These are phyloP conservation scores for Saccharomyces pastorianus DNA, from an alignment of 1,139 yeast genomes.

Conservation along the genomic window DNA sequence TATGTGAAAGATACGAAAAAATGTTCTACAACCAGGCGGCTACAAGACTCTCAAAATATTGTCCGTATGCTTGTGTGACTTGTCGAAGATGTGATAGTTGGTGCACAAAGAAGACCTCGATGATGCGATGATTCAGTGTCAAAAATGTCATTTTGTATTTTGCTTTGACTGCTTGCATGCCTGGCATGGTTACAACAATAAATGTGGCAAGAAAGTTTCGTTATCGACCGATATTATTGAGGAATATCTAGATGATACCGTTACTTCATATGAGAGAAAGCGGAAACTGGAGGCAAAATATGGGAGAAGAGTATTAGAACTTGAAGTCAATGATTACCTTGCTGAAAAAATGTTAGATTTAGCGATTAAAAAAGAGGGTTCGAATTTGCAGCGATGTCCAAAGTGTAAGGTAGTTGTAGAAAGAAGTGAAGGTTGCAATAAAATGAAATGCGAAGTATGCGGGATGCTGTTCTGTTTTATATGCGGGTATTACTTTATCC, in stretches of 20 bases:
- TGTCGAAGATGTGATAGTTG: constrained; percentile 49
- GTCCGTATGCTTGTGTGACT: constrained; percentile 43
- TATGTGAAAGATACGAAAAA: constrained; percentile 36
- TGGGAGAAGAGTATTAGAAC: constrained; percentile 41
- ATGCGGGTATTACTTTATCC: constrained; percentile 42
- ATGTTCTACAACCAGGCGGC: constrained; percentile 38
- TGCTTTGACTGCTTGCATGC: constrained; percentile 54
- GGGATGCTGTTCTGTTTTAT: constrained; percentile 46
- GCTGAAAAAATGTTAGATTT: constrained; percentile 45
- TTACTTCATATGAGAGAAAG: constrained; percentile 30
- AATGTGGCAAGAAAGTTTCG: constrained; percentile 36
- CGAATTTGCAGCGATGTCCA: constrained; percentile 47
- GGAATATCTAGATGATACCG: constrained; percentile 33
- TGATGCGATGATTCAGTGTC: constrained; percentile 48
- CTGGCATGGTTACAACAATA: constrained; percentile 55
- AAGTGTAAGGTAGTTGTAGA: constrained; percentile 48
- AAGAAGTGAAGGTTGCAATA: constrained; percentile 59
- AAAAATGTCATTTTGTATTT: constrained; percentile 48
- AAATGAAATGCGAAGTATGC: constrained; percentile 54
- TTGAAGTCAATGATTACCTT: constrained; percentile 40
- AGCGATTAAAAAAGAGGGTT: constrained; percentile 37
- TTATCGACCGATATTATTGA: constrained; percentile 42
- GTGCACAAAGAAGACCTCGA: constrained; percentile 44
- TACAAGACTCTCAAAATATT: constrained; percentile 39
- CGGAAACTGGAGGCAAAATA: constrained; percentile 40